A percentile compares a stretch with the other conserved stretches of the same genome.
Conservation (phyloP, 139 green algal genomes). For the Chlamydomonas sp. region DNA sequence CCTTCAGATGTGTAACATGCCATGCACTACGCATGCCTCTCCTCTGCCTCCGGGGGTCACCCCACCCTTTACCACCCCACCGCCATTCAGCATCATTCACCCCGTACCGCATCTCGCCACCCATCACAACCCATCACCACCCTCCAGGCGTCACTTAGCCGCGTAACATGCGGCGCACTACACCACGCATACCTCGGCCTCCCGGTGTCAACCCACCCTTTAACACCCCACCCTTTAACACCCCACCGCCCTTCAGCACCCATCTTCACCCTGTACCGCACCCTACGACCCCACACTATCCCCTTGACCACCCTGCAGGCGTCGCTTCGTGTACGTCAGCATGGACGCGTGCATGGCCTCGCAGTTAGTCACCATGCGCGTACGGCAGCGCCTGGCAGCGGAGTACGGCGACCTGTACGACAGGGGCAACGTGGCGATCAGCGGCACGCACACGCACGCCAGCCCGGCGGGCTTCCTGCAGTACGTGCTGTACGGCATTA, state of each 20-base stretch:
- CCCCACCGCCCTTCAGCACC: neutral
- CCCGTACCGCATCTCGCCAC: too few relatives aligned
- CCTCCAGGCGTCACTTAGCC: too few relatives aligned
- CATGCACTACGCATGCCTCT: too few relatives aligned
- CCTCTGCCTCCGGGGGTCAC: too few relatives aligned
- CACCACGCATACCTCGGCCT: too few relatives aligned
- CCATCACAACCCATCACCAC: too few relatives aligned
- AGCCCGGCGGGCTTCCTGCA: conserved; percentile 83
- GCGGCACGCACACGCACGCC: conserved; percentile 87
- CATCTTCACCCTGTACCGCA: neutral
- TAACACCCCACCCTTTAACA: neutral
- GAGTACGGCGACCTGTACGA: conserved; percentile 79
- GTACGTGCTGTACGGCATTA: conserved; percentile 83
- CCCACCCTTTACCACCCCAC: neutral
- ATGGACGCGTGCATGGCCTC: conserved; percentile 90
- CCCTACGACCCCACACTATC: neutral
- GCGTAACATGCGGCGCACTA: too few relatives aligned
- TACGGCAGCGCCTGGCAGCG: conserved; percentile 68
- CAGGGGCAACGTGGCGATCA: conserved; percentile 81
- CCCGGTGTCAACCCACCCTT: too few relatives aligned
- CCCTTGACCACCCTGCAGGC: conserved; percentile 41
- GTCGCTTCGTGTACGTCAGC: conserved; percentile 83
- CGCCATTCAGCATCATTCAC: too few relatives aligned
- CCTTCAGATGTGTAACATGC: too few relatives aligned
- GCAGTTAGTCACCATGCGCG: conserved; percentile 81